Evolutionary conservation across 768 basidiomycete species (phyloP).

Genomic region (Favolaschia claudopus): DNA sequence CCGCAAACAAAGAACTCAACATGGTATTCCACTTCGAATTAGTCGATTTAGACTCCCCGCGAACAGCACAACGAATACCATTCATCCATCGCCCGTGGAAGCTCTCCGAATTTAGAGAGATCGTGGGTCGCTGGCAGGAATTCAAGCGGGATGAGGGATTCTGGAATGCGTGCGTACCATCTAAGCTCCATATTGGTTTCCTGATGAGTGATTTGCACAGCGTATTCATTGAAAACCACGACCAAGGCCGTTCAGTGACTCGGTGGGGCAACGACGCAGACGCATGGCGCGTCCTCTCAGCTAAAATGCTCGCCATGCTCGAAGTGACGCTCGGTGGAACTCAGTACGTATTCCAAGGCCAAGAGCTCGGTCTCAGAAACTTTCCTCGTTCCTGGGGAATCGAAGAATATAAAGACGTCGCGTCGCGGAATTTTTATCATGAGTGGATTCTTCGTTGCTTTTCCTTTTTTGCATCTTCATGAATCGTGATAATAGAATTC

Average conservation of each 20-base stretch:
- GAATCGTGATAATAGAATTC: slow-evolving; percentile 38
- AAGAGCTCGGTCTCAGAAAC: slow-evolving; percentile 75
- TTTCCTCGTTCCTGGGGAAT: slow-evolving; percentile 70
- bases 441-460: slow-evolving; percentile 32
- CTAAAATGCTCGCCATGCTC: slow-evolving; percentile 70
- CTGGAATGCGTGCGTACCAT: slow-evolving; percentile 56
- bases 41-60: slow-evolving; percentile 63
- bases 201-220: slow-evolving; percentile 36
- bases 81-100: slow-evolving; percentile 58
- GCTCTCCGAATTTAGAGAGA: slow-evolving; percentile 57
- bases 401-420: slow-evolving; percentile 78
- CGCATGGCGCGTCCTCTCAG: slow-evolving; percentile 63
- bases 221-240: slow-evolving; percentile 77
- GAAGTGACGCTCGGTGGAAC: slow-evolving; percentile 71
- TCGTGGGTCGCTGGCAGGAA: slow-evolving; percentile 62
- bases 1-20: slow-evolving; percentile 65
- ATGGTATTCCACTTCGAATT: slow-evolving; percentile 73
- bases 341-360: slow-evolving; percentile 76
- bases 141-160: slow-evolving; percentile 65
- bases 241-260: slow-evolving; percentile 68
- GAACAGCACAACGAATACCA: slow-evolving; percentile 42
- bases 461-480: neutral
- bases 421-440: slow-evolving; percentile 65
- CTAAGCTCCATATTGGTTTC: neutral
- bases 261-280: slow-evolving; percentile 70